Base-by-base conservation (phyloP, 1,284 basidiomycete species). In the Sanghuangporus weigelae region DNA sequence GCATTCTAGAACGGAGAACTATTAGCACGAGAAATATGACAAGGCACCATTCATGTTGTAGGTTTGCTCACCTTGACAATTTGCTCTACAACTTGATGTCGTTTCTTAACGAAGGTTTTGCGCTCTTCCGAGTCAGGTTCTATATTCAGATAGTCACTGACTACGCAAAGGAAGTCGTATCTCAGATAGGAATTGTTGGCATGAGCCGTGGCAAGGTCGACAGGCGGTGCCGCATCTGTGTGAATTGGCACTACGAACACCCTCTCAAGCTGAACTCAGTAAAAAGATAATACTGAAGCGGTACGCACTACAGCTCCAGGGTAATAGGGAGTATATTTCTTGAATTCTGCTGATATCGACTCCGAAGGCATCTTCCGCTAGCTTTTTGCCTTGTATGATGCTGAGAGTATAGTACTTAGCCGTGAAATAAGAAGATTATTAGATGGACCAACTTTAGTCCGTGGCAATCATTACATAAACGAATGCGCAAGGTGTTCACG, bases 381-480 rank as follows among this genome's bases (percentile, higher is more conserved):
- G n/a, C 39, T 26, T 19, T 31, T 26, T 26, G 14, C 56, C 56
- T 40, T 26, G 56, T 23, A 44, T 3, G 21, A 57, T 16, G 39
- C 56, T 57, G 39, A 16, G 35, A 4, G n/a, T 14, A n/a, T 31
- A 38, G n/a, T 14, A n/a, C 14, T 39, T 7, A 38, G 35, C 26
- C 21, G 14, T 23, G 7, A 51, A 8, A n/a, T 2, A 51, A n/a
- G 21, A 31, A 23, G 5, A 7, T 8, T n/a, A 12, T 10, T 42
- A 56, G 11, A 10, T 21, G 10, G 7, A 39, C 39, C 7, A 12
- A 61, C 59, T 61, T 53, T 21, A 55, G n/a, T 39, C 55, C 55
- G 8, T 21, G 10, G 38, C 59, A 61, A 10, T 50, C 59, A 6
- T 61, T 42, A 40, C 59, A 61, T 31, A 61, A 40, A n/a, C 59